Evolutionary conservation across 495 filamentous ascomycete species (phyloP).

Genomic region (Aspergillus bertholletiae): DNA sequence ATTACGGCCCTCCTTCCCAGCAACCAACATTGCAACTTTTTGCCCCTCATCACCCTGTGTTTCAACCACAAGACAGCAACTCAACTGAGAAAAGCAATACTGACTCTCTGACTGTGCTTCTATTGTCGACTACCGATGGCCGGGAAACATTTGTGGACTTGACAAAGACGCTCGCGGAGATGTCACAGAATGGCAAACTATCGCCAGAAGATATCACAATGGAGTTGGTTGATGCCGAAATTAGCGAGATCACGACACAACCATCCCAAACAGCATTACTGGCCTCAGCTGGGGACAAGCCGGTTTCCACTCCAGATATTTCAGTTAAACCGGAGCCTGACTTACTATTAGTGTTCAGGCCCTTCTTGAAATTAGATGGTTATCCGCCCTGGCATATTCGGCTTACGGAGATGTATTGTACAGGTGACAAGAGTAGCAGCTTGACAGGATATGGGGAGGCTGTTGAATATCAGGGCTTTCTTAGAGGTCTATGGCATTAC

Average conservation of each 20-base stretch:
- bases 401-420: constrained; percentile 85
- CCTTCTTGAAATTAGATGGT: constrained; percentile 75
- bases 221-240: constrained; percentile 87
- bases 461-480: constrained; percentile 92
- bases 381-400: constrained; percentile 97
- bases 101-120: constrained; percentile 70
- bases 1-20: constrained; percentile 66
- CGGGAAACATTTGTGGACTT: constrained; percentile 91
- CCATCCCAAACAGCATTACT: constrained; percentile 22
- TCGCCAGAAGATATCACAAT: constrained; percentile 71
- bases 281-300: neutral
- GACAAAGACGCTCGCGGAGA: constrained; percentile 89
- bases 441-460: constrained; percentile 41
- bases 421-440: constrained; percentile 40
- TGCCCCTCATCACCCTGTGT: constrained; percentile 63
- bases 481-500: constrained; percentile 76
- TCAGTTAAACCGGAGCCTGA: constrained; percentile 67
- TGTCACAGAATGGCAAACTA: constrained; percentile 87
- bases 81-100: constrained; percentile 15
- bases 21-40: constrained; percentile 66
- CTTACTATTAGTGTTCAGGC: constrained; percentile 80
- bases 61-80: constrained; percentile 9
- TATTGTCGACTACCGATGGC: constrained; percentile 84
- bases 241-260: constrained; percentile 56
- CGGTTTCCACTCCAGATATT: neutral